phyloP scores from a whole-genome alignment of 1,139 yeast species.

The Pichia sp. region DNA sequence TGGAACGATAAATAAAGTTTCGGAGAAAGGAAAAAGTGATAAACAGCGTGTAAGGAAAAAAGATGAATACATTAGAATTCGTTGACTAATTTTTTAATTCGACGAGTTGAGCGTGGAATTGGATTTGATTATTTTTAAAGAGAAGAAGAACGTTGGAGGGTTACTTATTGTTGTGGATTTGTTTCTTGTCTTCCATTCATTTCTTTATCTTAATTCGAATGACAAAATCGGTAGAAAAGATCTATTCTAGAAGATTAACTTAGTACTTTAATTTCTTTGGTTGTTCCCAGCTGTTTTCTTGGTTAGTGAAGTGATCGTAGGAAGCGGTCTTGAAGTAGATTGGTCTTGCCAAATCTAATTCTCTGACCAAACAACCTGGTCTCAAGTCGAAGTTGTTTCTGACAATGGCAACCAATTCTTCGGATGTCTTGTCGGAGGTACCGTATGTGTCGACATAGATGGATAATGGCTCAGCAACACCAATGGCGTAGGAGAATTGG shows the following conservation, averaged over 20 bases:
- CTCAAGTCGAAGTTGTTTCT: slow-evolving; percentile 94
- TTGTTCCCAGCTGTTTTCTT: slow-evolving; percentile 97
- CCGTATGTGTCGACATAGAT: slow-evolving; percentile 97
- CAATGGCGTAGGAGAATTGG: slow-evolving; percentile 98
- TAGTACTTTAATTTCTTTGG: slow-evolving; percentile 84
- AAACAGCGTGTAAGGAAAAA: slow-evolving; percentile 4
- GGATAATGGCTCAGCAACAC: slow-evolving; percentile 99
- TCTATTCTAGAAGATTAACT: slow-evolving; percentile 2
- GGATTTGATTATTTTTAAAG: neutral
- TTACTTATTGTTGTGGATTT: neutral
- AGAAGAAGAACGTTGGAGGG: neutral
- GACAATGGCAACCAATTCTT: slow-evolving; percentile 85
- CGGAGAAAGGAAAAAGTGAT: slow-evolving; percentile 1
- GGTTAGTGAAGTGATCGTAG: slow-evolving; percentile 99
- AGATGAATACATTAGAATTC: slow-evolving; percentile 9
- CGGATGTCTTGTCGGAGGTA: slow-evolving; percentile 84
- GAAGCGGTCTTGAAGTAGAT: slow-evolving; percentile 98
- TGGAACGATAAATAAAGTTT: neutral
- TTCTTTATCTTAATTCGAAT: neutral
- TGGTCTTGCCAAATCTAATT: slow-evolving; percentile 96
- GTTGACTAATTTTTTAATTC: slow-evolving; percentile 13
- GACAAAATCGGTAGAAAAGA: slow-evolving; percentile 12
- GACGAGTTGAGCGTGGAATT: slow-evolving; percentile 20
- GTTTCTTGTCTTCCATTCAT: neutral
- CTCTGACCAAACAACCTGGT: slow-evolving; percentile 98